These are phyloP conservation scores for Anthracocystis panici-leucophaei DNA, from an alignment of 1,284 basidiomycete genomes.

Conservation along the genomic window DNA sequence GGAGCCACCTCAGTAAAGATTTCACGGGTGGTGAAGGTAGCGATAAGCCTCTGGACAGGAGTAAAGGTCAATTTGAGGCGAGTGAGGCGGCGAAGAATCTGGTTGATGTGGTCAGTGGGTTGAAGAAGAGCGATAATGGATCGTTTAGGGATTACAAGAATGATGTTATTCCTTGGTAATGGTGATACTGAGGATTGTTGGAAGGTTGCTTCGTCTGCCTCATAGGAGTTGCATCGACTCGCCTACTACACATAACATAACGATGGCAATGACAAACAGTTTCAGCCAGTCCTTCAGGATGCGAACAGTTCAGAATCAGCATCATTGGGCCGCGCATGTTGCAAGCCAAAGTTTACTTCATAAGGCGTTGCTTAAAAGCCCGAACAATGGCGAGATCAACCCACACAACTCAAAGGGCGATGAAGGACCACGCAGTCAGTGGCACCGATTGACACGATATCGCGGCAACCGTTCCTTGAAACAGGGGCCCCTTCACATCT, in stretches of 20 bases:
- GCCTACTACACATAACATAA: no score
- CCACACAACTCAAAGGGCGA: neutral
- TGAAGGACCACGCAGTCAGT: neutral
- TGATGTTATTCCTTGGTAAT: conserved; percentile 72
- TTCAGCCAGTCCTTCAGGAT: no score
- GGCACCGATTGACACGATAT: neutral
- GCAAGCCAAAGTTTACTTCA: neutral
- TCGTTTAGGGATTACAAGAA: conserved; percentile 80
- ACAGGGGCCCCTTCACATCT: conserved; percentile 1
- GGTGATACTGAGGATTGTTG: no score
- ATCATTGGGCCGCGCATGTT: no score
- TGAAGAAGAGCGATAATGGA: conserved; percentile 74
- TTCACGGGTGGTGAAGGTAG: conserved; percentile 62
- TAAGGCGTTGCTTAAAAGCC: neutral
- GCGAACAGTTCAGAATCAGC: no score
- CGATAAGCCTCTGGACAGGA: conserved; percentile 53
- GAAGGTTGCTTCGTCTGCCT: no score
- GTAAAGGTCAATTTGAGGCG: conserved; percentile 75
- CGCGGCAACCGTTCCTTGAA: neutral
- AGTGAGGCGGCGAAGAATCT: conserved; percentile 76
- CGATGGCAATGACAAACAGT: no score
- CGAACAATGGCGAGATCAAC: neutral
- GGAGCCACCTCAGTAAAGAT: conserved; percentile 73
- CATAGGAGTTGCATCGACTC: no score
- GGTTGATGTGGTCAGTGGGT: conserved; percentile 73